These are phyloP conservation scores for Nevesoporus exiguus DNA, from an alignment of 768 basidiomycete genomes.

Conservation along the genomic window DNA sequence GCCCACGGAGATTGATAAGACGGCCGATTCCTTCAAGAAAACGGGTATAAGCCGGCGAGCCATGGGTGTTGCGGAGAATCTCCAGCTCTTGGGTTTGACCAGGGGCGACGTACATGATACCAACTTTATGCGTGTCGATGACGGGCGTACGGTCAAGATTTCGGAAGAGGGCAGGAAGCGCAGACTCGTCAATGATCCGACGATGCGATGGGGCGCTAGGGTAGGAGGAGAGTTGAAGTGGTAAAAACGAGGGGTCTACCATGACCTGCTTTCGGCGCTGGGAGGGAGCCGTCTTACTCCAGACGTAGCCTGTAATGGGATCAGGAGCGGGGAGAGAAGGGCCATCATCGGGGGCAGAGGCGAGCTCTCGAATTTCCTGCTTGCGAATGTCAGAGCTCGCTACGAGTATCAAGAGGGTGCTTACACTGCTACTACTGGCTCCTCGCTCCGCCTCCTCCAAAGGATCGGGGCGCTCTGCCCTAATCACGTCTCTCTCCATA, in stretches of 20 bases:
- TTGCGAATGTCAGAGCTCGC: slow-evolving; percentile 5
- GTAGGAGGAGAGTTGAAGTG: slow-evolving; percentile 81
- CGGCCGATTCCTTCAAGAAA: slow-evolving; percentile 89
- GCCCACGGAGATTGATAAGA: slow-evolving; percentile 83
- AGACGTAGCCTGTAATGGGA: slow-evolving; percentile 81
- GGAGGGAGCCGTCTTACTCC: slow-evolving; percentile 83
- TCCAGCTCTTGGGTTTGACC: slow-evolving; percentile 83
- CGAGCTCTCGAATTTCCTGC: slow-evolving; percentile 24
- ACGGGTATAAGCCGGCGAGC: slow-evolving; percentile 91
- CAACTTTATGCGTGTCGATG: slow-evolving; percentile 96
- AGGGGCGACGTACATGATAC: slow-evolving; percentile 92
- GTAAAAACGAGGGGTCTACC: slow-evolving; percentile 82
- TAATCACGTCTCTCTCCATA: slow-evolving; percentile 55
- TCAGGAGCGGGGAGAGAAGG: slow-evolving; percentile 49
- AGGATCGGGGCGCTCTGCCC: slow-evolving; percentile 28
- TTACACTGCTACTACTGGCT: slow-evolving; percentile 5
- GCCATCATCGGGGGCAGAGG: neutral
- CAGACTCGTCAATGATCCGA: slow-evolving; percentile 51
- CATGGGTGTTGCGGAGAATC: slow-evolving; percentile 86
- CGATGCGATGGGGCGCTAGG: slow-evolving; percentile 41
- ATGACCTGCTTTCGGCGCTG: slow-evolving; percentile 84
- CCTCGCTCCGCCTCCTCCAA: slow-evolving; percentile 17
- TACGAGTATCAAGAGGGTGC: neutral
- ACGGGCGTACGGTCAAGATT: slow-evolving; percentile 84
- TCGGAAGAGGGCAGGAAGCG: slow-evolving; percentile 56